A percentile compares a stretch with the other conserved stretches of the same genome.
Conservation (phyloP, 108 stramenopile genomes). For the Cyclotella cryptica region DNA sequence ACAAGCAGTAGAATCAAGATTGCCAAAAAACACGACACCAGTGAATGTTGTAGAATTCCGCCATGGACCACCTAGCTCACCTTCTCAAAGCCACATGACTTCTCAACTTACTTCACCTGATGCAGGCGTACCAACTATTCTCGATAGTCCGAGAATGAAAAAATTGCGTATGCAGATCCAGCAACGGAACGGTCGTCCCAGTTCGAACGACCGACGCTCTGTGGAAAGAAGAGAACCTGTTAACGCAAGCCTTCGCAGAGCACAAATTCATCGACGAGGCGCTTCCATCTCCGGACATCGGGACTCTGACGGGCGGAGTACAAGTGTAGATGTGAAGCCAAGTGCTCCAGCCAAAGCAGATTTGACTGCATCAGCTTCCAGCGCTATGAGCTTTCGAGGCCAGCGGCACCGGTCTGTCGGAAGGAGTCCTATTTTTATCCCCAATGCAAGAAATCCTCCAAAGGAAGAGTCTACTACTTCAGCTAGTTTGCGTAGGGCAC, state of each 20-base stretch:
- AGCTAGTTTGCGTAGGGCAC: not conserved
- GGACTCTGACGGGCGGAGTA: too few species aligned
- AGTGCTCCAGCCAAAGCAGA: not conserved
- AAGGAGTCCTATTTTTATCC: not conserved
- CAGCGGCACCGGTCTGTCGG: not conserved
- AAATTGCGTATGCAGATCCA: conserved; percentile 7
- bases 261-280: too few species aligned
- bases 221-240: too few species aligned
- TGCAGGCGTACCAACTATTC: not conserved
- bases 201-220: too few species aligned
- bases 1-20: not conserved
- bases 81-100: not conserved
- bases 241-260: too few species aligned
- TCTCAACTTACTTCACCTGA: not conserved
- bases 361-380: not conserved
- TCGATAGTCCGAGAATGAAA: conserved; percentile 2
- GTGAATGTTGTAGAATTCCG: not conserved
- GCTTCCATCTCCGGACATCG: too few species aligned
- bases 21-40: not conserved
- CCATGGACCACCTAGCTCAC: not conserved
- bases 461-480: not conserved
- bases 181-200: not conserved
- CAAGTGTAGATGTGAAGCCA: not conserved
- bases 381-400: not conserved
- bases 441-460: not conserved